These are phyloP conservation scores for Zymoseptoria crescenta DNA, from an alignment of 2,329 filamentous ascomycete species.

Conservation along the genomic window DNA sequence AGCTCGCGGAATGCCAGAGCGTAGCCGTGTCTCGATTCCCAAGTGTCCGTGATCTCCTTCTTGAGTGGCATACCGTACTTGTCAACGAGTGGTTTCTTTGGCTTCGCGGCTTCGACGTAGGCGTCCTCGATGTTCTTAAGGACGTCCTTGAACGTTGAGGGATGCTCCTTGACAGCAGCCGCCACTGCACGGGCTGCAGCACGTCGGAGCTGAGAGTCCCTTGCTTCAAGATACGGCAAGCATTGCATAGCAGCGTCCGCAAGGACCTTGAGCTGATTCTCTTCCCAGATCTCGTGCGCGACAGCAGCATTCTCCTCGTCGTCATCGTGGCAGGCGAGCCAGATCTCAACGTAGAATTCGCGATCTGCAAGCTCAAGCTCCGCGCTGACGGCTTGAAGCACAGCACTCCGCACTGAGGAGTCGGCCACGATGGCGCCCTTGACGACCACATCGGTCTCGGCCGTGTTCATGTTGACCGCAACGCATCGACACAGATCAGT, in stretches of 20 bases:
- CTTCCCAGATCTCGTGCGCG: slow-evolving; percentile 87
- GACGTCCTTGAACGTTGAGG: slow-evolving; percentile 52
- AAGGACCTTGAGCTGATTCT: slow-evolving; percentile 69
- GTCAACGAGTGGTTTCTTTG: slow-evolving; percentile 74
- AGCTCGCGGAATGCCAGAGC: slow-evolving; percentile 81
- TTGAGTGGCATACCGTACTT: slow-evolving; percentile 93
- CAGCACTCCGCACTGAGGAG: slow-evolving; percentile 69
- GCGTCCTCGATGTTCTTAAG: slow-evolving; percentile 58
- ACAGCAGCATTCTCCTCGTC: slow-evolving; percentile 78
- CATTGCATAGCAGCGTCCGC: slow-evolving; percentile 54
- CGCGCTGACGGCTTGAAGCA: slow-evolving; percentile 80
- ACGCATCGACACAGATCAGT: slow-evolving; percentile 77
- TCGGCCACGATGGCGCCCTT: slow-evolving; percentile 73
- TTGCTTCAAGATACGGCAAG: slow-evolving; percentile 69
- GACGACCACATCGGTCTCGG: slow-evolving; percentile 70
- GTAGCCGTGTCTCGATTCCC: slow-evolving; percentile 85
- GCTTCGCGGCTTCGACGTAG: slow-evolving; percentile 74
- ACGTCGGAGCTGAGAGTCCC: slow-evolving; percentile 72
- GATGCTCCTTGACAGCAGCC: slow-evolving; percentile 58
- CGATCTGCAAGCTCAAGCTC: slow-evolving; percentile 88
- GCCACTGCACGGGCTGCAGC: slow-evolving; percentile 77
- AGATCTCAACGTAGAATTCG: slow-evolving; percentile 81
- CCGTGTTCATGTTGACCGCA: slow-evolving; percentile 65
- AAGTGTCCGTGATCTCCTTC: slow-evolving; percentile 76
- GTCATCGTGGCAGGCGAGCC: slow-evolving; percentile 88